Base-by-base conservation (phyloP, 208 protist genomes). In the Trypanosoma lewisi region DNA sequence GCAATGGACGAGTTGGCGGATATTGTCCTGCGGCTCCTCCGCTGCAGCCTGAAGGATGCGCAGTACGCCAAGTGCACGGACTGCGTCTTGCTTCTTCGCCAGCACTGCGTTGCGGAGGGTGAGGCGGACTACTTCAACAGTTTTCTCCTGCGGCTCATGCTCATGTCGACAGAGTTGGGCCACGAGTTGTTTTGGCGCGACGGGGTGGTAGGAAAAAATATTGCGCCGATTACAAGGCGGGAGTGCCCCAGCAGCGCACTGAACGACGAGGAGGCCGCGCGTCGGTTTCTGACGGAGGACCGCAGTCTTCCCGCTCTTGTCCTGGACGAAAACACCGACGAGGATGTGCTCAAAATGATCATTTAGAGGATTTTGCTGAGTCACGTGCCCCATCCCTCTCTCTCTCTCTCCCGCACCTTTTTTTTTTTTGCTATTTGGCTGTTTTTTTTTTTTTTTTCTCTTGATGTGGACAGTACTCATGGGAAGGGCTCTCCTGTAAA, bases 51-150 rank as follows among this genome's bases (percentile, higher is more conserved):
- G 8, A 80, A 78, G 49, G 67, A 81, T 36, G 64, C 70, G 19
- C 71, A 85, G 34, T 92, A 95, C 58, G 65, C 63, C 28, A 96
- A 94, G 57, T 87, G 85, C 17, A 51, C 83, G 9, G 70, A 78
- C 2, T 93, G 85, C 62, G 60, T 96, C 2, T 30, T 52, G 9
- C 75, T 75, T 7, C 67, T 97, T n/a, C 81, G 91, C 8, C 28
- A 59, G 31, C 77, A 75, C 56, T 96, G 90, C 62, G 67, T 96
- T 6, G 66, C 19, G 41, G 74, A 89, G 50, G 71, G 76, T 7
- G 80, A 94, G 30, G 55, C 87, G 7, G 57, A 73, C 5, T 68
- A 67, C 62, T 96, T 89, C 75, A 97, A 95, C 54, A 21, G 25
- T 6, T 96, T 93, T 41, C 53, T 94, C 33, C 28, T 73, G 5